phyloP scores from a whole-genome alignment of 2,329 filamentous ascomycete genomes.

The Teratosphaeria gauchensis region DNA sequence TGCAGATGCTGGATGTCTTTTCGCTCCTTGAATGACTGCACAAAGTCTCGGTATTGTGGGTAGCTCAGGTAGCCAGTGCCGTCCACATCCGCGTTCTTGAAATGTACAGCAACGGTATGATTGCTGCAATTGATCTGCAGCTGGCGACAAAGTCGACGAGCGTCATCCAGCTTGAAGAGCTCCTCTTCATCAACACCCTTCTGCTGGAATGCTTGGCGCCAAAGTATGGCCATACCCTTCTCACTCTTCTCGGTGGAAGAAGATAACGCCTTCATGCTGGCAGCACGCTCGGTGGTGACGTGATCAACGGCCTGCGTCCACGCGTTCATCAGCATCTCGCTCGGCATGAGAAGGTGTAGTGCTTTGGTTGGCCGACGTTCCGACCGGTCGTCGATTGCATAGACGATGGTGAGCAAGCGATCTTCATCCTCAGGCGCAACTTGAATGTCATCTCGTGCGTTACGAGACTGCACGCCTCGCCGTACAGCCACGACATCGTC shows the following conservation, averaged over 20 bases:
- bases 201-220: constrained; percentile 73
- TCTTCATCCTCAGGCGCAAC: constrained; percentile 57
- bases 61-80: constrained; percentile 62
- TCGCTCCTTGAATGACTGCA: constrained; percentile 71
- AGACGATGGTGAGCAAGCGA: constrained; percentile 84
- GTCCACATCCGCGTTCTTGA: constrained; percentile 60
- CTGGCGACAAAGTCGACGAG: constrained; percentile 76
- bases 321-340: constrained; percentile 58
- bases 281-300: constrained; percentile 76
- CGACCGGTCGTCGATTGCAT: constrained; percentile 65
- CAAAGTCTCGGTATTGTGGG: constrained; percentile 71
- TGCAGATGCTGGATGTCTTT: constrained; percentile 72
- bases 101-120: constrained; percentile 62
- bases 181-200: constrained; percentile 54
- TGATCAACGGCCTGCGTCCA: constrained; percentile 81
- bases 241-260: constrained; percentile 67
- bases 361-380: constrained; percentile 64
- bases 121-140: constrained; percentile 86
- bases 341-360: constrained; percentile 77
- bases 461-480: constrained; percentile 70
- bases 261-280: constrained; percentile 81
- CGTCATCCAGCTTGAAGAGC: constrained; percentile 64
- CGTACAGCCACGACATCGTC: constrained; percentile 92
- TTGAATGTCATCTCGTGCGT: constrained; percentile 78
- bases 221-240: constrained; percentile 54